Conservation (phyloP, 306 rosid species). For the Citrullus mucosospermus region DNA sequence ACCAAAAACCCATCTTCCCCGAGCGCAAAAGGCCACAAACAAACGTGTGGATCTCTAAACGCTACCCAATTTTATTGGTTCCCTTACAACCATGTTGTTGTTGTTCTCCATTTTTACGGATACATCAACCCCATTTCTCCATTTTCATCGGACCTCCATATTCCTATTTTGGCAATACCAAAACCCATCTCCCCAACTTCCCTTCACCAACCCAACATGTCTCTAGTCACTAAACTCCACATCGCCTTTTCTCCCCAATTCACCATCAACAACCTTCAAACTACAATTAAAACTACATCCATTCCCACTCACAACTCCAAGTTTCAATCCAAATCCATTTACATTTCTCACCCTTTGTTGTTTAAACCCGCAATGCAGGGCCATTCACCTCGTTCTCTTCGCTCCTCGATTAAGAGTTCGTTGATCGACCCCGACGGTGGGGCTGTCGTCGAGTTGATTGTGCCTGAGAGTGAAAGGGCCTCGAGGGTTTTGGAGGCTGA, state of each 20-base stretch:
- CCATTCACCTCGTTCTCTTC: neutral
- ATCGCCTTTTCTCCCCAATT: conserved; percentile 20
- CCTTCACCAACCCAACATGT: conserved; percentile 23
- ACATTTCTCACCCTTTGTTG: conserved; percentile 23
- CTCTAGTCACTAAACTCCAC: conserved; percentile 46
- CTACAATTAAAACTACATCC: neutral
- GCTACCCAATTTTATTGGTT: neutral
- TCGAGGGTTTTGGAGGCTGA: conserved; percentile 35
- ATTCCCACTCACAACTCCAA: conserved; percentile 2
- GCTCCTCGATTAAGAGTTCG: conserved; percentile 42
- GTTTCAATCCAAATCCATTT: conserved; percentile 33
- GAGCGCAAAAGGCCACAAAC: conserved; percentile 2
- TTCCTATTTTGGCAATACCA: neutral
- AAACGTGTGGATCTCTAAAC: conserved; percentile 9
- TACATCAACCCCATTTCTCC: conserved; percentile 11
- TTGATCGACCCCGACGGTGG: conserved; percentile 91
- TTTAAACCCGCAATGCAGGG: conserved; percentile 31
- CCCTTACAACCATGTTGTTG: conserved; percentile 21
- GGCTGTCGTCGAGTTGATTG: conserved; percentile 59
- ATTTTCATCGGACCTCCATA: conserved; percentile 18
- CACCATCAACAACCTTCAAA: neutral
- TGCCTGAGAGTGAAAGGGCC: conserved; percentile 40
- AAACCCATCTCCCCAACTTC: neutral
- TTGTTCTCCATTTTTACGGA: conserved; percentile 18
- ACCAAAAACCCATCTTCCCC: neutral